Conservation (phyloP, 805 yeast genomes). For the Teunomyces gatunensis region DNA sequence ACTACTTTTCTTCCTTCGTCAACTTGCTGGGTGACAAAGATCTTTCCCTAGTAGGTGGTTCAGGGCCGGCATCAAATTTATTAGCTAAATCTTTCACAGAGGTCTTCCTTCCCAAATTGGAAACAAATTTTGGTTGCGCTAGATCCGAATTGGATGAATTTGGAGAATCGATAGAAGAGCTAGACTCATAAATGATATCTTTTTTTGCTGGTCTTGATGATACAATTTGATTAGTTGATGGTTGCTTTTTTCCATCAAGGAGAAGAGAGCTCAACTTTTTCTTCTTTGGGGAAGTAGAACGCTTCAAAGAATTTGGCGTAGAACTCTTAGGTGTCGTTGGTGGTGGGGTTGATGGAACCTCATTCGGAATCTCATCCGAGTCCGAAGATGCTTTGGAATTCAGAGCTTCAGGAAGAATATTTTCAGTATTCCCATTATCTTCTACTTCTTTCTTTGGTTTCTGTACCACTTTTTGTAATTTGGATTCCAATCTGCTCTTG, state of each 20-base stretch:
- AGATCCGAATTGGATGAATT: conserved; percentile 15
- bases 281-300: conserved; percentile 41
- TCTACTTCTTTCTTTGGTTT: conserved; percentile 12
- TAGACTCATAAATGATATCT: conserved; percentile 22
- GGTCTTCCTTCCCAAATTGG: conserved; percentile 26
- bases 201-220: conserved; percentile 24
- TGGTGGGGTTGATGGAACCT: conserved; percentile 17
- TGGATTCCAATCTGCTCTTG: conserved; percentile 26
- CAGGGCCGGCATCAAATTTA: conserved; percentile 22
- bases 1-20: background rate
- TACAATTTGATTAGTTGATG: conserved; percentile 12
- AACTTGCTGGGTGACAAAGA: conserved; percentile 15
- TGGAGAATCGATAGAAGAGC: conserved; percentile 8
- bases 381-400: conserved; percentile 2
- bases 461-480: conserved; percentile 25
- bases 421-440: background rate
- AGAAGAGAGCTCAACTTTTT: conserved; percentile 23
- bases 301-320: conserved; percentile 20
- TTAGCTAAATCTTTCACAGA: conserved; percentile 34
- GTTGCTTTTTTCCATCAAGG: conserved; percentile 10
- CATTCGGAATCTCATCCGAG: background rate
- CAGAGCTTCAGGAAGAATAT: background rate
- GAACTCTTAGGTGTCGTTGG: conserved; percentile 15
- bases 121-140: conserved; percentile 27
- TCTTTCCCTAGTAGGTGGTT: conserved; percentile 11